Conservation (phyloP, 305 asterid genomes). For the Striga hermonthica region DNA sequence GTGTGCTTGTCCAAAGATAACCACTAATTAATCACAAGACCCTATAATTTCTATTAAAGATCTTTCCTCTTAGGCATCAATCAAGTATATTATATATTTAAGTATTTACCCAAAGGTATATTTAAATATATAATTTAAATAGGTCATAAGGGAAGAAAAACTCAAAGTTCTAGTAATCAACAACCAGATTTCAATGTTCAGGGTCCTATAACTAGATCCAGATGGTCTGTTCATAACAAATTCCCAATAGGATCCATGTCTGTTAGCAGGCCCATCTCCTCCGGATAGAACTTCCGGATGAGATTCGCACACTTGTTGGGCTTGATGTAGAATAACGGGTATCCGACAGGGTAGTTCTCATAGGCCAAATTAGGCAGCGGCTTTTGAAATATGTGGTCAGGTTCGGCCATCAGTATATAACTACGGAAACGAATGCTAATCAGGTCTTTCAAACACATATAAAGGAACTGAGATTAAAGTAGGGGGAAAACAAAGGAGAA, state of each 20-base stretch:
- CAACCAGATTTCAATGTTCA: no score
- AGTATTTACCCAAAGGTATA: no score
- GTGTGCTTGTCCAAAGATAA: no score
- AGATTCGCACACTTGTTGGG: background rate
- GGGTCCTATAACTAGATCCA: no score
- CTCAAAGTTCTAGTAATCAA: no score
- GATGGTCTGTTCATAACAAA: no score
- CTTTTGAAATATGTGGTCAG: conserved; percentile 78
- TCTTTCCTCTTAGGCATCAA: no score
- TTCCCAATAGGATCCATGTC: conserved; percentile 2
- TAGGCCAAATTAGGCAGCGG: conserved; percentile 69
- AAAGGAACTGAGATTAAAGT: background rate
- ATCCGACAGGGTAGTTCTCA: background rate
- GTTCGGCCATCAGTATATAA: conserved; percentile 82
- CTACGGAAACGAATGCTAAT: conserved; percentile 35
- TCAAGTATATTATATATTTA: no score
- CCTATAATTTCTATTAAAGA: no score
- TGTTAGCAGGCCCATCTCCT: conserved; percentile 8
- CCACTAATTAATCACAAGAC: no score
- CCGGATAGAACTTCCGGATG: conserved; percentile 10
- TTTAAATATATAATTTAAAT: no score
- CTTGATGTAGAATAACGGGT: conserved; percentile 8
- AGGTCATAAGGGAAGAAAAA: no score
- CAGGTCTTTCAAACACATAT: background rate
- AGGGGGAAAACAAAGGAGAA: background rate